Evolutionary conservation across 192 early-diverging fungal genomes (phyloP).

Genomic region (Coemansia sp.): DNA sequence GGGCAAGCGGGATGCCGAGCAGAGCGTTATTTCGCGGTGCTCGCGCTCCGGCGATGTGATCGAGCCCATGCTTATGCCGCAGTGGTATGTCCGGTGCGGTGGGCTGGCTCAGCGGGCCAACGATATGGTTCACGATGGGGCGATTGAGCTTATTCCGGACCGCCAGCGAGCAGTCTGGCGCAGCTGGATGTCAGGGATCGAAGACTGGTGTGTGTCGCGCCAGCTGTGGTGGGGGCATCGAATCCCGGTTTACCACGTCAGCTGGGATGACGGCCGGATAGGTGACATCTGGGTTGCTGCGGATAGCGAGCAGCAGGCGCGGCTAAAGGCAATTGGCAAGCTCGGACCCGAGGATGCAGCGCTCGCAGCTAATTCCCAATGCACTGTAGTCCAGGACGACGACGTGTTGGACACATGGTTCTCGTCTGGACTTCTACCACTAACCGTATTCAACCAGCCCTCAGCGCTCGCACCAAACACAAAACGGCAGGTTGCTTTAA

Average conservation of each 20-base stretch:
- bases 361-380: neutral
- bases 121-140: slow-evolving; percentile 60
- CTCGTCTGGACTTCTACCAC: slow-evolving; percentile 88
- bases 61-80: slow-evolving; percentile 93
- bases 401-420: slow-evolving; percentile 99
- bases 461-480: neutral
- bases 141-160: slow-evolving; percentile 70
- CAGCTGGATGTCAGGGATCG: slow-evolving; percentile 80
- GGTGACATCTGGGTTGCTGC: slow-evolving; percentile 41
- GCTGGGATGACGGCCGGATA: slow-evolving; percentile 15
- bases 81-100: slow-evolving; percentile 92
- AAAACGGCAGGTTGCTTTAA: slow-evolving; percentile 42
- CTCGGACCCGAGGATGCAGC: slow-evolving; percentile 6
- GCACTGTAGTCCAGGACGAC: slow-evolving; percentile 55
- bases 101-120: slow-evolving; percentile 70
- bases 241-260: slow-evolving; percentile 83
- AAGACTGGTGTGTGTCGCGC: slow-evolving; percentile 98
- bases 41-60: slow-evolving; percentile 91
- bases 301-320: slow-evolving; percentile 22
- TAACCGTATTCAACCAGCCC: slow-evolving; percentile 59
- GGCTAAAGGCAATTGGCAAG: slow-evolving; percentile 26
- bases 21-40: slow-evolving; percentile 69
- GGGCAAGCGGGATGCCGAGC: slow-evolving; percentile 75
- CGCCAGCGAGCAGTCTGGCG: slow-evolving; percentile 80
- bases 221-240: slow-evolving; percentile 99